Evolutionary conservation across 495 filamentous ascomycete genomes (phyloP).

Genomic region (Podospora pseudopauciseta): DNA sequence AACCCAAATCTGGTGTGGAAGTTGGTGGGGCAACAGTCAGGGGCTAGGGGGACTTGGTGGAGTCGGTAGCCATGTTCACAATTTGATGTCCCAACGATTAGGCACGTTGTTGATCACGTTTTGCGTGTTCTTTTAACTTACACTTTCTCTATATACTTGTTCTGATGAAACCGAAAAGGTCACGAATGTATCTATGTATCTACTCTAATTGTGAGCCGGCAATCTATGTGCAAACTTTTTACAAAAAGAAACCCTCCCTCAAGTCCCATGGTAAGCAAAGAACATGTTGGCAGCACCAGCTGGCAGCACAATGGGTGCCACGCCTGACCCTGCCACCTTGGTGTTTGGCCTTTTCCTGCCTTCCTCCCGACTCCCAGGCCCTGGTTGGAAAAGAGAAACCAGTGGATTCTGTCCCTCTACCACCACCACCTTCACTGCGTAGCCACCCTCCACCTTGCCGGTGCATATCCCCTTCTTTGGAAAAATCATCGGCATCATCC

Average conservation of each 20-base stretch:
- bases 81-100: too few relatives aligned
- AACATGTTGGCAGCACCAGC: neutral
- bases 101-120: too few relatives aligned
- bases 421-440: neutral
- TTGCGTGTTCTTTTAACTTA: neutral
- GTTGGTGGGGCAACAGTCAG: neutral
- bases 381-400: neutral
- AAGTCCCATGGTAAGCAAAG: neutral
- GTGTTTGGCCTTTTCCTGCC: neutral
- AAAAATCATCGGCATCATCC: constrained; percentile 18
- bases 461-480: constrained; percentile 8
- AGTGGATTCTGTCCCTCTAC: neutral
- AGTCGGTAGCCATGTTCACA: neutral
- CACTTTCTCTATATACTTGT: too few relatives aligned
- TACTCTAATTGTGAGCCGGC: too few relatives aligned
- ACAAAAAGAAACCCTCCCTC: neutral
- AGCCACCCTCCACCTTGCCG: constrained; percentile 5
- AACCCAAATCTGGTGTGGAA: neutral
- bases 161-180: too few relatives aligned
- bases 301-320: neutral
- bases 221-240: neutral
- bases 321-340: neutral
- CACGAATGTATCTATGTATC: too few relatives aligned
- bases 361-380: neutral
- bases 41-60: neutral